Evolutionary conservation across 2,329 filamentous ascomycete species (phyloP).

Genomic region (Penicillium frequentans): DNA sequence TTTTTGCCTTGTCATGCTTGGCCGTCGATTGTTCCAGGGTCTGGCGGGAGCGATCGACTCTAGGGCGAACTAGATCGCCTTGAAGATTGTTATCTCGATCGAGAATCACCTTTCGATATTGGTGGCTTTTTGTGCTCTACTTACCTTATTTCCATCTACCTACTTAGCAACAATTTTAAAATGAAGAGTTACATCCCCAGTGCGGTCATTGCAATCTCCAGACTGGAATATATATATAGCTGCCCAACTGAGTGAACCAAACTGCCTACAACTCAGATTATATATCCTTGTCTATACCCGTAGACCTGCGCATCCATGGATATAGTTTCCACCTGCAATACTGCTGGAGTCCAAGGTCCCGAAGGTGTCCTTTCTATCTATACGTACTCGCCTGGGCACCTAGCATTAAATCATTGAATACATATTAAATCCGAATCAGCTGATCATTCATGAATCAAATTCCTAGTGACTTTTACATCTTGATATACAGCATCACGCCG

Average conservation of each 20-base stretch:
- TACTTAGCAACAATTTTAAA: no score
- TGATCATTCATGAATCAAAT: background rate
- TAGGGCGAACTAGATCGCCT: background rate
- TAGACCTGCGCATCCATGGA: no score
- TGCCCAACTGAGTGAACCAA: no score
- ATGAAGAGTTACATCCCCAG: background rate
- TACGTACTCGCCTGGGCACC: background rate
- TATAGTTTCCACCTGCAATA: no score
- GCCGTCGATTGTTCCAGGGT: slow-evolving; percentile 15
- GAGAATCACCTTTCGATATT: background rate
- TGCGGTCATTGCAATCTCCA: background rate
- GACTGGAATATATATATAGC: background rate
- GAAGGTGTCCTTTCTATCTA: no score
- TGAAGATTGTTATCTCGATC: background rate
- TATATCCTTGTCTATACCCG: background rate
- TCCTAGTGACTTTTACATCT: slow-evolving; percentile 18
- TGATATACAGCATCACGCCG: slow-evolving; percentile 25
- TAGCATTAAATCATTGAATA: background rate
- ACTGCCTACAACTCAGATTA: background rate
- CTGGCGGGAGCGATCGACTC: slow-evolving; percentile 18
- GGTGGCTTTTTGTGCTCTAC: background rate
- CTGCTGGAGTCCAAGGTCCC: no score
- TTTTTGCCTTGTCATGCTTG: slow-evolving; percentile 18
- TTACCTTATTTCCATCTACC: no score
- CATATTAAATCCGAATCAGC: background rate